These are phyloP conservation scores for Fusarium ambrosium DNA, from an alignment of 2,329 filamentous ascomycete genomes.

Conservation along the genomic window DNA sequence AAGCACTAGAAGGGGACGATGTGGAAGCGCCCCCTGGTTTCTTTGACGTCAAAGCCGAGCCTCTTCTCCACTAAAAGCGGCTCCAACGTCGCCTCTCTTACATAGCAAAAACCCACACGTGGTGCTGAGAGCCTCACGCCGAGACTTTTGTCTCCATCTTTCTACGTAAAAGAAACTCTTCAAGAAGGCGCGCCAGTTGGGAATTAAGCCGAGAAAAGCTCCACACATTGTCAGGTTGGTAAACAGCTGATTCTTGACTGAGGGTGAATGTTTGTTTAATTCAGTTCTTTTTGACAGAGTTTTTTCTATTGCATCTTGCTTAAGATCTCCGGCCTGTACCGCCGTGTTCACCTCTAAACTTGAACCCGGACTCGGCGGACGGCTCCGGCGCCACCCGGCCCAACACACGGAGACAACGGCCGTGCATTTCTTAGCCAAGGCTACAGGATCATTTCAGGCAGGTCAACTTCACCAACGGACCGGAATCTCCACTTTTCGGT, in stretches of 20 bases:
- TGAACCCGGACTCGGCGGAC: not conserved
- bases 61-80: constrained; percentile 19
- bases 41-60: constrained; percentile 28
- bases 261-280: not conserved
- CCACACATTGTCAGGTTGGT: constrained; percentile 19
- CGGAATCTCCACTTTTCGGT: constrained; percentile 1
- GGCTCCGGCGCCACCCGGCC: constrained; percentile 1
- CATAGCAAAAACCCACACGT: no score
- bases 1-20: constrained; percentile 9
- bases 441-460: not conserved
- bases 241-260: not conserved
- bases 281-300: not conserved
- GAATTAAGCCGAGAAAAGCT: constrained; percentile 12
- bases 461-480: constrained; percentile 17
- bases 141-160: constrained; percentile 38
- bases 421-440: not conserved
- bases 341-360: not conserved
- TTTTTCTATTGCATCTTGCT: not conserved
- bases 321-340: not conserved
- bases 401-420: not conserved
- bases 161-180: constrained; percentile 43
- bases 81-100: constrained; percentile 3
- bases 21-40: constrained; percentile 17
- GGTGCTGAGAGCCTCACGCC: constrained; percentile 19
- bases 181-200: constrained; percentile 8